Evolutionary conservation across 139 green algal species (phyloP).

Genomic region (Chlorella sp.): DNA sequence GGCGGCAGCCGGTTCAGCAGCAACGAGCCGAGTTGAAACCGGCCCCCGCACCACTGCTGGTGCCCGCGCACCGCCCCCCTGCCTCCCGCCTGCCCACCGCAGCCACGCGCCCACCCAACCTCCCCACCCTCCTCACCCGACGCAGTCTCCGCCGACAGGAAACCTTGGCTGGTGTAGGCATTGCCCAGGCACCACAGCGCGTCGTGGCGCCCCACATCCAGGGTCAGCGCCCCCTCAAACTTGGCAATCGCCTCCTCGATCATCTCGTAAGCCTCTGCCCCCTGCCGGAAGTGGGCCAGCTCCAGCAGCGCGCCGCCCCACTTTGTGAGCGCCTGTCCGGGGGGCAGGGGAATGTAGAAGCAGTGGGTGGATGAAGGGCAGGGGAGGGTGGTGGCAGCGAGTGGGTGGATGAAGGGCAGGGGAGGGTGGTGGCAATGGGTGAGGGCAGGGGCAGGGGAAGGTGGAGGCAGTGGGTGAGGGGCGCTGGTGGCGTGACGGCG

Average conservation of each 20-base stretch:
- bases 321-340: slow-evolving; percentile 86
- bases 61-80: background rate
- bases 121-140: background rate
- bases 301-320: slow-evolving; percentile 96
- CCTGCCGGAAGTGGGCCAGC: slow-evolving; percentile 95
- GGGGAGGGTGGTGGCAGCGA: too few species aligned
- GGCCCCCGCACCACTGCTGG: background rate
- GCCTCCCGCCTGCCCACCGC: background rate
- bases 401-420: too few species aligned
- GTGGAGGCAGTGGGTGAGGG: background rate
- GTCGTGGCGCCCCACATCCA: slow-evolving; percentile 83
- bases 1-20: too few species aligned
- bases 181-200: slow-evolving; percentile 98
- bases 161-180: slow-evolving; percentile 85
- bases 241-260: slow-evolving; percentile 75
- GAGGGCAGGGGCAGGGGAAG: background rate
- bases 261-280: slow-evolving; percentile 83
- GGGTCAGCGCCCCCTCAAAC: slow-evolving; percentile 60
- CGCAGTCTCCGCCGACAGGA: slow-evolving; percentile 37
- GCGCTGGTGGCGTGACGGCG: background rate
- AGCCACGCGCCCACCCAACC: background rate
- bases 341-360: too few species aligned
- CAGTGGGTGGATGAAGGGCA: too few species aligned
- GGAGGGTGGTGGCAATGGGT: too few species aligned
- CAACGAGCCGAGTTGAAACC: background rate